Evolutionary conservation across 345 rosid species (phyloP), one percentile per base, ranked within the genome.

Genomic region (Durio zibethinus): DNA sequence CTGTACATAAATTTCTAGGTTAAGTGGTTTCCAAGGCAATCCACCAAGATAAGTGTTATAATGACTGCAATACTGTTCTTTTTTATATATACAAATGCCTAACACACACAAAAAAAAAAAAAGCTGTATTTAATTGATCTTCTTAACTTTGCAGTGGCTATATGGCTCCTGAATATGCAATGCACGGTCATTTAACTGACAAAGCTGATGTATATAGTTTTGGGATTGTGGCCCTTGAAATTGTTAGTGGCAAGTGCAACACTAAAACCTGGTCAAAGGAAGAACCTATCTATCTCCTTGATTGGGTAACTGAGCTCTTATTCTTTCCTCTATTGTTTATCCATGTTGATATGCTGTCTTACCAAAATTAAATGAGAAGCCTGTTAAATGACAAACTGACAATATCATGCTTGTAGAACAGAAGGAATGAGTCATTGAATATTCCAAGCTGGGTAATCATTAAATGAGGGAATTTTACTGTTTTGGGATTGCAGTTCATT

Each of bases 141-240:
- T 40, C 15, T 54, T 52, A 29, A 33, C 16, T 31, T 72, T 77
- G 80, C 78, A 84, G 87, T 68, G 87, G 87, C 29, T 84, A 89
- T 59, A 89, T 89, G 89, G 89, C 91, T 65, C 93, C 91, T 18
- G 90, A 88, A 68, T 89, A 90, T 54, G 93, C 91, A 66, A 52
- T 88, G 10, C 84, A 89, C 86, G 93, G 93, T 70, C 78, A 84
- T 79, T 77, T 90, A 52, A 79, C 79, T 10, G 80, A 84, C 76
- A 90, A 90, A 78, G 91, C 91, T 61, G 90, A 90, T 80, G 90
- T 90, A 10, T 90, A 90, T 50, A 90, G 91, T 76, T 90, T 83
- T 25, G 91, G 93, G 2, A 76, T 88, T 38, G 85, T 90, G 77
- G 85, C 84, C 35, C 59, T 88, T 68, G 93, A 90, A 84, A 82